A percentile compares a stretch with the other conserved stretches of the same genome.
These are phyloP conservation scores for Pseudozyma flocculosa DNA, from an alignment of 1,284 basidiomycete species.

Conservation along the genomic window DNA sequence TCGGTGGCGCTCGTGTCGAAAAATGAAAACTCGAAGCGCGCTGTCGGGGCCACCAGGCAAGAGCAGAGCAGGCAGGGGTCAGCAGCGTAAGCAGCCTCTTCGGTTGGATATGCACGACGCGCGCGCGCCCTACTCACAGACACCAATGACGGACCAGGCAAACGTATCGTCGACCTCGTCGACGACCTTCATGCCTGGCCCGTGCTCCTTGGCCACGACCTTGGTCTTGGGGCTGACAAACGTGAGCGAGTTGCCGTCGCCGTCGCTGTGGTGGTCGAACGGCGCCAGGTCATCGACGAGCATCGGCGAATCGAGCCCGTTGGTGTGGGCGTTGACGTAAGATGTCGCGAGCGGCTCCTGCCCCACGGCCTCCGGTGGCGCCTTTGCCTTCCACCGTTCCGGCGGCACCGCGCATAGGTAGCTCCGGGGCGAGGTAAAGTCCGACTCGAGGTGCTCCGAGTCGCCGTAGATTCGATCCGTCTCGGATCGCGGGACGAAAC, in stretches of 20 bases:
- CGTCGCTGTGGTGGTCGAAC: constrained; percentile 63
- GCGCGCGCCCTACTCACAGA: constrained; percentile 64
- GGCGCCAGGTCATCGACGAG: constrained; percentile 23
- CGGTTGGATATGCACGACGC: constrained; percentile 59
- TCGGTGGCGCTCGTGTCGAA: constrained; percentile 82
- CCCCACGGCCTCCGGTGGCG: constrained; percentile 7
- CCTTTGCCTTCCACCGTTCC: constrained; percentile 12
- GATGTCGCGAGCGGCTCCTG: constrained; percentile 59
- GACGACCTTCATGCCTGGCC: constrained; percentile 65
- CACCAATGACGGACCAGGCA: constrained; percentile 93
- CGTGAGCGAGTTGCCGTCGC: constrained; percentile 70
- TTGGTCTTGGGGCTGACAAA: constrained; percentile 73
- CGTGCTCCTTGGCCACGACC: constrained; percentile 71
- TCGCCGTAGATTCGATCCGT: constrained; percentile 26
- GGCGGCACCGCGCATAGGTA: constrained; percentile 24
- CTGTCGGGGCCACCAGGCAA: too few species aligned
- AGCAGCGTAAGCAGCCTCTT: too few species aligned
- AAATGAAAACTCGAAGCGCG: constrained; percentile 90
- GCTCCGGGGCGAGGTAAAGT: constrained; percentile 30
- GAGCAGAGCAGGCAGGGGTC: too few species aligned
- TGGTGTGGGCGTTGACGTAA: constrained; percentile 74
- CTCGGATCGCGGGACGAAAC: constrained; percentile 61
- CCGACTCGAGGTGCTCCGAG: constrained; percentile 33
- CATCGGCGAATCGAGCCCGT: constrained; percentile 68
- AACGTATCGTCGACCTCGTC: constrained; percentile 91